A percentile compares a stretch with the other conserved stretches of the same genome.
Evolutionary conservation across 495 filamentous ascomycete genomes (phyloP).

Genomic region (Mytilinidion resinicola): DNA sequence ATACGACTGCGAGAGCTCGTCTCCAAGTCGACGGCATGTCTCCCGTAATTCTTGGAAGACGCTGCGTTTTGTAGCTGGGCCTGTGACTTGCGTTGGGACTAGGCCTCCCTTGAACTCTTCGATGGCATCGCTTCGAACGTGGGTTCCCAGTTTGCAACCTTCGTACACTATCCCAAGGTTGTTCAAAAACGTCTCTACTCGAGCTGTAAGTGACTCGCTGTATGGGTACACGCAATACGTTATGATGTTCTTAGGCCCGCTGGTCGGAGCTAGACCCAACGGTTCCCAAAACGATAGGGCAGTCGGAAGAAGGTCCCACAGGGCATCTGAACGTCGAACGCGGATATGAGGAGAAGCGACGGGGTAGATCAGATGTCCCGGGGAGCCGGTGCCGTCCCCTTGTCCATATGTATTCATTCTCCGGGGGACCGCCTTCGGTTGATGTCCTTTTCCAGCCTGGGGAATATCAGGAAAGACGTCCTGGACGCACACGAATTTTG

Average conservation of each 20-base stretch:
- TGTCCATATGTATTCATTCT: slow-evolving; percentile 8
- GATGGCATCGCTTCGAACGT: slow-evolving; percentile 50
- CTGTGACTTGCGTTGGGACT: slow-evolving; percentile 45
- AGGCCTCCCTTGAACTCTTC: slow-evolving; percentile 53
- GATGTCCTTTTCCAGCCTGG: slow-evolving; percentile 15
- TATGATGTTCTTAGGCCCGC: slow-evolving; percentile 71
- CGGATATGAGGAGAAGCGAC: slow-evolving; percentile 64
- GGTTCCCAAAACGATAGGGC: slow-evolving; percentile 87
- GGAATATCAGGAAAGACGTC: slow-evolving; percentile 22
- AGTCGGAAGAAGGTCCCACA: slow-evolving; percentile 70
- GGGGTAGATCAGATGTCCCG: slow-evolving; percentile 29
- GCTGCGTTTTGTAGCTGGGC: slow-evolving; percentile 1
- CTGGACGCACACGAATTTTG: slow-evolving; percentile 7
- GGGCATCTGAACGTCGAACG: slow-evolving; percentile 65
- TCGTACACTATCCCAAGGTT: slow-evolving; percentile 71
- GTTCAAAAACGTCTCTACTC: slow-evolving; percentile 62
- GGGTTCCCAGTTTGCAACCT: slow-evolving; percentile 67
- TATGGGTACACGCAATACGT: slow-evolving; percentile 75
- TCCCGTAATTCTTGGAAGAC: slow-evolving; percentile 21
- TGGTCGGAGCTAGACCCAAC: slow-evolving; percentile 70
- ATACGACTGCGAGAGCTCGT: slow-evolving; percentile 11
- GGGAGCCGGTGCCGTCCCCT: slow-evolving; percentile 6
- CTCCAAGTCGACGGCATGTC: slow-evolving; percentile 25
- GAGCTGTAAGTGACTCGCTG: slow-evolving; percentile 50
- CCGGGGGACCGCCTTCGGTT: slow-evolving; percentile 16